Base-by-base conservation (phyloP, 2,329 filamentous ascomycete species). In the Cryphonectria japonica region DNA sequence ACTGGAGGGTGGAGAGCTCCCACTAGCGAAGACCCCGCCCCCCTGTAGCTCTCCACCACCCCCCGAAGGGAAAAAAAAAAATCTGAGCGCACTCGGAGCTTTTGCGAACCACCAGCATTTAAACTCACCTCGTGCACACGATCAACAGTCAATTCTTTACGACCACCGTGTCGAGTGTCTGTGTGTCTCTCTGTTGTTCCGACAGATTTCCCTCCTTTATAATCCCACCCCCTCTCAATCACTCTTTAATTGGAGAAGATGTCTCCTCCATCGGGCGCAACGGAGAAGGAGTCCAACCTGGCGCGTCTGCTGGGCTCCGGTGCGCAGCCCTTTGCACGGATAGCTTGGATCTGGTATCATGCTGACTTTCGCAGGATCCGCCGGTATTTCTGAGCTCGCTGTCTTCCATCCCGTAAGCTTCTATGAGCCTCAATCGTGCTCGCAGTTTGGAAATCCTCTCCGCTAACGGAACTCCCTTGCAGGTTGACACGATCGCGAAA, bases 401-500 rank as follows among this genome's bases (percentile, higher is more conserved):
- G 90, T 98, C 81, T 98, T 98, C 87, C 94, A 97, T 81, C 94
- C 94, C 75, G 94, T 94, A 87, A 73, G 71, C 41, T 64, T 4
- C 41, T 8, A 14, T 76, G 86, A 80, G 72, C 69, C 69, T 68
- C 69, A 71, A 72, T 70, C 8, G 71, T 50, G 29, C 57, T 41
- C 50, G 37, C 50, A 67, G 41, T 9, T 39, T 26, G 26, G 41
- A 62, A 14, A 32, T 3, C 61, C 46, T 60, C 74, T 71, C 73
- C 73, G 37, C 64, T 71, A 73, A 75, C 76, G 75, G 2, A 4
- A 80, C 72, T 70, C 78, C 70, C 61, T 62, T 61, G 73, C 78
- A 95, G 93, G 93, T 99, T 81, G 96, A 99, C 84, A 99, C 96
- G 66, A 98, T 97, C 78, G 95, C 96, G 74, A 99, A 99, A 88